A percentile compares a stretch with the other conserved stretches of the same genome.
These are phyloP conservation scores for Cladorrhinum samala DNA, from an alignment of 495 filamentous ascomycete species.

Conservation along the genomic window DNA sequence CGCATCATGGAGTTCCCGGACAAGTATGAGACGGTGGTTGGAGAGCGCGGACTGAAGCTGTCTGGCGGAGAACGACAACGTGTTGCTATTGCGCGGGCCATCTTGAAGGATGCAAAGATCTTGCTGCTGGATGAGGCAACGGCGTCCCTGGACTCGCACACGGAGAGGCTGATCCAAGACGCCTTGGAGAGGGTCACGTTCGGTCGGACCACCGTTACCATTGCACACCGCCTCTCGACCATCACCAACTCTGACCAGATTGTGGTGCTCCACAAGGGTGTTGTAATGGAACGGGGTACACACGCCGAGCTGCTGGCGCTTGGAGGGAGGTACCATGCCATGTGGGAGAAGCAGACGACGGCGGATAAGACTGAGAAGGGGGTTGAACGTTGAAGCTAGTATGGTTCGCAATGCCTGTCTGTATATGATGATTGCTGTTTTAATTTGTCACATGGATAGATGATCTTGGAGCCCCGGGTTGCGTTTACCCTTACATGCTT, in stretches of 20 bases:
- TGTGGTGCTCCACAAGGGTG: slow-evolving; percentile 79
- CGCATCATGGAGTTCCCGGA: slow-evolving; percentile 93
- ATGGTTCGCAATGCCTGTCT: too few relatives aligned
- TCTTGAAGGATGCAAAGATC: slow-evolving; percentile 90
- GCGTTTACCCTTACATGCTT: too few relatives aligned
- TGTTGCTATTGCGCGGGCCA: slow-evolving; percentile 92
- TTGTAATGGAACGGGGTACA: slow-evolving; percentile 79
- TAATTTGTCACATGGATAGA: too few relatives aligned
- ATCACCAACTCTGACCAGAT: slow-evolving; percentile 95
- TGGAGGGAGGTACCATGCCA: slow-evolving; percentile 75
- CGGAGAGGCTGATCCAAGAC: slow-evolving; percentile 90
- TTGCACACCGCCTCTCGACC: slow-evolving; percentile 81
- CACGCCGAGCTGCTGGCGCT: slow-evolving; percentile 74
- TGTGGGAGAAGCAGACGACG: slow-evolving; percentile 82
- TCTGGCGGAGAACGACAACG: slow-evolving; percentile 96
- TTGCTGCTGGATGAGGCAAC: slow-evolving; percentile 97
- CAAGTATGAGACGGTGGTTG: slow-evolving; percentile 84
- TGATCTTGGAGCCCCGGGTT: too few relatives aligned
- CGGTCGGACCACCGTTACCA: slow-evolving; percentile 70
- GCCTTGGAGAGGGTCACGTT: slow-evolving; percentile 77
- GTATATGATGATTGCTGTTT: too few relatives aligned
- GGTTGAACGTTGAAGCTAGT: too few relatives aligned
- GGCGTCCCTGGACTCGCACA: slow-evolving; percentile 89
- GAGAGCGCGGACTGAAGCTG: slow-evolving; percentile 86
- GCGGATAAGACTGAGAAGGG: slow-evolving; percentile 8